A percentile compares a stretch with the other conserved stretches of the same genome.
These are phyloP conservation scores for Nakazawaea anatomiae DNA, from an alignment of 805 yeast species.

Conservation along the genomic window DNA sequence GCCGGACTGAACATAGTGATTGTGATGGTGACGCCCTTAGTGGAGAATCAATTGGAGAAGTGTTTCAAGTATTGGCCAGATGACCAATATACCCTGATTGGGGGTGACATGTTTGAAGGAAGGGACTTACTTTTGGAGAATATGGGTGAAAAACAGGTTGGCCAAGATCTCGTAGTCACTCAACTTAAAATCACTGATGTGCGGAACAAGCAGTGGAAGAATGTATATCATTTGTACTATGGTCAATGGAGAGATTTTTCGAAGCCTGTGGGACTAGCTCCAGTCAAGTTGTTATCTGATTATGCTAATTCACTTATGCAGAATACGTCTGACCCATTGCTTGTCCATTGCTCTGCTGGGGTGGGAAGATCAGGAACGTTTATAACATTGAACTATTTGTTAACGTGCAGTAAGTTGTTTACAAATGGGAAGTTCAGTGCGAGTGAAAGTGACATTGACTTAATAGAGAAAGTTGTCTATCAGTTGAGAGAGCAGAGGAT, in stretches of 20 bases:
- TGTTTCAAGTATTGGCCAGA: slow-evolving; percentile 35
- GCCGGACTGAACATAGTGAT: slow-evolving; percentile 33
- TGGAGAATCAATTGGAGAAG: slow-evolving; percentile 32
- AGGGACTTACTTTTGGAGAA: slow-evolving; percentile 2
- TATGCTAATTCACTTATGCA: slow-evolving; percentile 12
- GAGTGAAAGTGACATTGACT: slow-evolving; percentile 22
- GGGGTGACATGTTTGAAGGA: slow-evolving; percentile 9
- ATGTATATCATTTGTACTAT: slow-evolving; percentile 34
- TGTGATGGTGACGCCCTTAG: slow-evolving; percentile 70
- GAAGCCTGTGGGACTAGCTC: slow-evolving; percentile 29
- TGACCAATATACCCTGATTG: slow-evolving; percentile 8
- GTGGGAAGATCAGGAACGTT: slow-evolving; percentile 41
- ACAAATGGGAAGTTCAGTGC: slow-evolving; percentile 8
- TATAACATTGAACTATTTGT: slow-evolving; percentile 30
- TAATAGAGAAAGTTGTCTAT: slow-evolving; percentile 36
- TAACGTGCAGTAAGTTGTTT: slow-evolving; percentile 11
- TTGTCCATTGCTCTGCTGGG: slow-evolving; percentile 43
- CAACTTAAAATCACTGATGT: background rate
- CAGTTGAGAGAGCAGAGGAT: slow-evolving; percentile 42
- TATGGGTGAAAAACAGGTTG: background rate
- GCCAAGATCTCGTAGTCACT: background rate
- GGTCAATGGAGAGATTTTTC: slow-evolving; percentile 39
- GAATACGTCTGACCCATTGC: slow-evolving; percentile 7
- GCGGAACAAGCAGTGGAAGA: slow-evolving; percentile 13
- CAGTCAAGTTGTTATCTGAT: slow-evolving; percentile 20